Evolutionary conservation across 179 eudicot species (phyloP), one percentile per base, ranked within the genome.

Genomic region (Heliamphora pulchella): DNA sequence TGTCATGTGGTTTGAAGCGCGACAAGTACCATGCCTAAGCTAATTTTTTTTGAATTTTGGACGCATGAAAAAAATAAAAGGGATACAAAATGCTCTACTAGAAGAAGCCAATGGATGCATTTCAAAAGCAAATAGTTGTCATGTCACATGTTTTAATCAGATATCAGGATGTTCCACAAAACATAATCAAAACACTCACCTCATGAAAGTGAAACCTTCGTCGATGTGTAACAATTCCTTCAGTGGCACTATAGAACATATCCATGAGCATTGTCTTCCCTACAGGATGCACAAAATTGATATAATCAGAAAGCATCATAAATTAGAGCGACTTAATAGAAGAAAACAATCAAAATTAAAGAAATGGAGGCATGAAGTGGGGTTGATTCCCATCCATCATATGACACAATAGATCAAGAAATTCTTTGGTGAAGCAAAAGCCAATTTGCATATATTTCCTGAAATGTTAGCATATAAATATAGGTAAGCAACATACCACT

Each of bases 201-300:
- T 94, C 96, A 66, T 94, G 94, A 89, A 94, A 94, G 88, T 94
- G 98, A 84, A 90, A 88, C 87, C 98, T 89, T 87, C 90, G 89
- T 74, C 97, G 87, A 82, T 94, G 94, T 78, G 87, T 90, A 63
- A 94, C 96, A 78, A 89, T 85, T 81, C 96, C 96, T 87, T 93
- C 92, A n/a, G 96, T 90, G 76, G 98, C 90, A 69, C 87, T 81
- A 83, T 89, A 93, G 84, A 94, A 94, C 97, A 94, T 91, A 86
- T 94, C 98, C 98, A 94, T 93, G 73, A 94, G 96, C 98, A 94
- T 94, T 61, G 98, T 94, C 88, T 94, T 94, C 70, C 98, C 98
- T 94, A 65, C 82, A 90, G n/a, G 55, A 55, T 54, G 71, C 80
- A 78, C 48, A 79, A 63, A 70, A 61, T 75, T 9, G 58, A 47